Conservation (phyloP, 1,284 basidiomycete genomes). For the Cutaneotrichosporon mucoides region DNA sequence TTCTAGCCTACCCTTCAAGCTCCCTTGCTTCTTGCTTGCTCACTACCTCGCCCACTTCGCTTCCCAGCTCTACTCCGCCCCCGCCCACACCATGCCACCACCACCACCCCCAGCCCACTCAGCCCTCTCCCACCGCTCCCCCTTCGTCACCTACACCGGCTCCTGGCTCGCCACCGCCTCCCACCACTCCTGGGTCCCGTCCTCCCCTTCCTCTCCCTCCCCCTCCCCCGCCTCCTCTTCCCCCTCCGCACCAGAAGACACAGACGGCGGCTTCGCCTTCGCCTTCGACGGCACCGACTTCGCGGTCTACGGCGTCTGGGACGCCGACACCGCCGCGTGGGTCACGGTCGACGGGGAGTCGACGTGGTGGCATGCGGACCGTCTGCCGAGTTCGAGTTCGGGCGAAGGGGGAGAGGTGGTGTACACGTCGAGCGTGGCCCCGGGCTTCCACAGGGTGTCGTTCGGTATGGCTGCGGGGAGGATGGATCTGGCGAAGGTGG, state of each 20-base stretch:
- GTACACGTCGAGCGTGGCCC: neutral
- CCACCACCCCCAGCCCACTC: neutral
- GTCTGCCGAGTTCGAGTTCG: no score
- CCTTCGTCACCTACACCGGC: slow-evolving; percentile 1
- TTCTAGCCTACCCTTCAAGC: neutral
- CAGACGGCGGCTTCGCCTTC: neutral
- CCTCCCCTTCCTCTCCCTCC: no score
- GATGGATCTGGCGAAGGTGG: slow-evolving; percentile 2
- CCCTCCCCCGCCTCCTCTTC: neutral
- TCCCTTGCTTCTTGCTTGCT: neutral
- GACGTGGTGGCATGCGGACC: neutral
- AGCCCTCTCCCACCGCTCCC: neutral
- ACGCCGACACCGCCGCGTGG: neutral
- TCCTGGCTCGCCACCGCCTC: neutral
- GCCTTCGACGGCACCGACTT: slow-evolving; percentile 6
- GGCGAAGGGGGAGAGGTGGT: neutral
- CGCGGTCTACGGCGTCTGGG: neutral
- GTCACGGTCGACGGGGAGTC: neutral
- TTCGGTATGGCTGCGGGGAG: neutral
- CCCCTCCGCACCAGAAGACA: neutral
- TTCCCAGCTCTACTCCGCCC: no score
- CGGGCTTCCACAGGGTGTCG: neutral
- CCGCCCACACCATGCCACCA: no score
- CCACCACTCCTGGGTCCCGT: neutral
- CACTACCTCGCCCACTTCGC: neutral